These are phyloP conservation scores for Penicillium turbatum DNA, from an alignment of 495 filamentous ascomycete species.

Conservation along the genomic window DNA sequence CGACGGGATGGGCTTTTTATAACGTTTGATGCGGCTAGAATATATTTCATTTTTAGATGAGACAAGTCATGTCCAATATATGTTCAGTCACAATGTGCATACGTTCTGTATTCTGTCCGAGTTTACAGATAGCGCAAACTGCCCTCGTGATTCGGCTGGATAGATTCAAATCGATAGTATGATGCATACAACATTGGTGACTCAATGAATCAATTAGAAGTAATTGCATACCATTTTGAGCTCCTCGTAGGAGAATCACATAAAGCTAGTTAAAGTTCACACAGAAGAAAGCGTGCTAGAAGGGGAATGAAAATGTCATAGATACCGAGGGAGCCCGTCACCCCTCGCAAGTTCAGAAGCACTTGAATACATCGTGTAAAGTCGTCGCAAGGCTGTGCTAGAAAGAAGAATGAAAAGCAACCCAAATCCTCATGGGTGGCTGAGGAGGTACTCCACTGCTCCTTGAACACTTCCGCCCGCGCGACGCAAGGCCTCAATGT, in stretches of 20 bases:
- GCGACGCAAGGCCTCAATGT: constrained; percentile 81
- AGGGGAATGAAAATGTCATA: constrained; percentile 17
- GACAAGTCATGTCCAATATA: too few species aligned
- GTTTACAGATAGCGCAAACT: too few species aligned
- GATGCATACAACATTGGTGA: too few species aligned
- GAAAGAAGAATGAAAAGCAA: constrained; percentile 4
- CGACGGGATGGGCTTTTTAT: too few species aligned
- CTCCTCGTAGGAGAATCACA: not conserved
- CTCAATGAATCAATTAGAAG: not conserved
- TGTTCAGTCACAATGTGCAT: too few species aligned
- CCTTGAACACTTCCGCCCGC: constrained; percentile 94
- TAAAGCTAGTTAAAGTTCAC: constrained; percentile 4
- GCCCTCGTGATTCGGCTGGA: too few species aligned
- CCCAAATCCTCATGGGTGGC: constrained; percentile 28
- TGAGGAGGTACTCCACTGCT: constrained; percentile 73
- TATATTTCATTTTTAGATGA: too few species aligned
- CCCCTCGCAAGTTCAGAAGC: constrained; percentile 9
- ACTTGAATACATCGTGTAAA: constrained; percentile 17
- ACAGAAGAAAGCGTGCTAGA: constrained; percentile 9
- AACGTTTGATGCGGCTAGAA: too few species aligned
- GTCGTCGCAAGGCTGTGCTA: constrained; percentile 7
- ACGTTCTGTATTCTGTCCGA: too few species aligned
- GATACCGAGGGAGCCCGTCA: constrained; percentile 9
- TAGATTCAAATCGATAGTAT: too few species aligned
- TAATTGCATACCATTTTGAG: not conserved